Evolutionary conservation across 2,329 filamentous ascomycete species (phyloP).

Genomic region (Calonectria hongkongensis): DNA sequence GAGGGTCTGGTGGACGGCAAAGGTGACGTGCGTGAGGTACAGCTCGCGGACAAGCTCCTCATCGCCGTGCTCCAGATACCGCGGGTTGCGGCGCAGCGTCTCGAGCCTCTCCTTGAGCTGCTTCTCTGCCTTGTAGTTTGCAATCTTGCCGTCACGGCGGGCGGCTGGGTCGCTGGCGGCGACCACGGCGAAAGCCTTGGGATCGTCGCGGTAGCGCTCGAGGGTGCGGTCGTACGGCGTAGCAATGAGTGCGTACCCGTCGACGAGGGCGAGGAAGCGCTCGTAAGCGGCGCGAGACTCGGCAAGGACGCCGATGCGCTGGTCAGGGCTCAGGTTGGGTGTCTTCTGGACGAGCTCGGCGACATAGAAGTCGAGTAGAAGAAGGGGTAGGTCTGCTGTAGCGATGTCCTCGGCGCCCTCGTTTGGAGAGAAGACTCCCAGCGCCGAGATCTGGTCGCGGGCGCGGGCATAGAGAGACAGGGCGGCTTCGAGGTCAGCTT

Average conservation of each 20-base stretch:
- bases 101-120: conserved; percentile 89
- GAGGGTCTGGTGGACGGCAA: conserved; percentile 87
- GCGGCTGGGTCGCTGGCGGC: conserved; percentile 77
- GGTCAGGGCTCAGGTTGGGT: conserved; percentile 69
- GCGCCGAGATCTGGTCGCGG: conserved; percentile 78
- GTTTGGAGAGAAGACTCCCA: conserved; percentile 93
- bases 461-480: conserved; percentile 85
- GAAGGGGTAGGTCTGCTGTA: conserved; percentile 89
- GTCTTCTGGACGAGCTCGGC: conserved; percentile 86
- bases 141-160: conserved; percentile 88
- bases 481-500: conserved; percentile 79
- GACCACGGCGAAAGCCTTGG: conserved; percentile 83
- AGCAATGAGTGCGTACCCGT: conserved; percentile 85
- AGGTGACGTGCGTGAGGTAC: conserved; percentile 83
- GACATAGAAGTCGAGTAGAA: conserved; percentile 85
- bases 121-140: conserved; percentile 89
- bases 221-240: conserved; percentile 80
- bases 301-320: conserved; percentile 78
- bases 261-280: conserved; percentile 83
- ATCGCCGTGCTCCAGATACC: conserved; percentile 79
- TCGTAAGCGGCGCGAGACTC: conserved; percentile 84
- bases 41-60: conserved; percentile 89
- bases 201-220: conserved; percentile 83
- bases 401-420: conserved; percentile 91
- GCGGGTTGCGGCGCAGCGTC: conserved; percentile 65